Percentiles rank a stretch among this genome's conserved stretches.
These are phyloP conservation scores for Lentinula boryana DNA, from an alignment of 768 basidiomycete genomes.

Conservation along the genomic window DNA sequence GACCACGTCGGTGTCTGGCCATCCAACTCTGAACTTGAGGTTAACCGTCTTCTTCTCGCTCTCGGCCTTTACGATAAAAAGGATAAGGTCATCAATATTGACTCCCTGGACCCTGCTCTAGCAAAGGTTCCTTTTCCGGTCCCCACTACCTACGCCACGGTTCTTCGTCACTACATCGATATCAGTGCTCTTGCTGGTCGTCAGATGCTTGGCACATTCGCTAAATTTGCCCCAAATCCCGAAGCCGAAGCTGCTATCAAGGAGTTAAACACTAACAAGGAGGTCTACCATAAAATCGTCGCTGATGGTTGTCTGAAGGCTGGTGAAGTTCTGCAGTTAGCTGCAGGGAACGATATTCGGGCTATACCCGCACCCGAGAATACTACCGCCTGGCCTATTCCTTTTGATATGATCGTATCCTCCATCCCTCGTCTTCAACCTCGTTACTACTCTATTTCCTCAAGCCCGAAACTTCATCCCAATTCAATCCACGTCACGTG, in stretches of 20 bases:
- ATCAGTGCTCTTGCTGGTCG: slow-evolving; percentile 93
- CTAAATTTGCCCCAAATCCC: slow-evolving; percentile 82
- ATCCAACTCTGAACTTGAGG: slow-evolving; percentile 87
- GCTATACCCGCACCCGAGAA: slow-evolving; percentile 58
- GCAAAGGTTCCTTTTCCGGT: slow-evolving; percentile 99
- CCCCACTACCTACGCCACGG: slow-evolving; percentile 89
- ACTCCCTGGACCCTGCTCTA: slow-evolving; percentile 95
- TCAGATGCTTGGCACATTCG: slow-evolving; percentile 82
- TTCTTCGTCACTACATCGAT: slow-evolving; percentile 95
- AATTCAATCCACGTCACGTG: slow-evolving; percentile 89
- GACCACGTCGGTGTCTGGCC: slow-evolving; percentile 99
- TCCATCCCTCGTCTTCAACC: slow-evolving; percentile 92
- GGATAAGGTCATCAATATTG: slow-evolving; percentile 83
- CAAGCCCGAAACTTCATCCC: slow-evolving; percentile 90
- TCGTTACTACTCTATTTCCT: slow-evolving; percentile 98
- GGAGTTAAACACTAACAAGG: slow-evolving; percentile 81
- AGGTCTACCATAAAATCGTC: slow-evolving; percentile 74
- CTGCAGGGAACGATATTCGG: slow-evolving; percentile 70
- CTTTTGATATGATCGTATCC: slow-evolving; percentile 95
- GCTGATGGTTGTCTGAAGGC: slow-evolving; percentile 83
- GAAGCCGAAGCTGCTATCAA: slow-evolving; percentile 71
- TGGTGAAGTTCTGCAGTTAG: slow-evolving; percentile 88
- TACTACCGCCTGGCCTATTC: slow-evolving; percentile 84
- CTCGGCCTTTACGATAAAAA: slow-evolving; percentile 81
- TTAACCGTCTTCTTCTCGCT: slow-evolving; percentile 79